Evolutionary conservation across 768 basidiomycete genomes (phyloP), one percentile per base, ranked within the genome.

Genomic region (Kwoniella dendrophila): DNA sequence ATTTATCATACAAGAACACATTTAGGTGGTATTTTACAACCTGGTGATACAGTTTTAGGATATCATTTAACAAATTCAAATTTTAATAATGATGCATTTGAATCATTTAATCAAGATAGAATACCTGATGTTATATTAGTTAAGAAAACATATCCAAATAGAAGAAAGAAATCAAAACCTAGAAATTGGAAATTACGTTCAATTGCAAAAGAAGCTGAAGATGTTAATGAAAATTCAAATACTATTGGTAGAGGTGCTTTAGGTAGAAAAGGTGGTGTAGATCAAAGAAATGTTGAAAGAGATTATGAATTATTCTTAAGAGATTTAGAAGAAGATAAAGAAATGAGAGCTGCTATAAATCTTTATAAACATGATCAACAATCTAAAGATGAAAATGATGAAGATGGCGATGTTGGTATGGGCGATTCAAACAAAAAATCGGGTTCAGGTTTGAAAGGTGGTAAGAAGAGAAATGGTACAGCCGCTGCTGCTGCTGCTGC

Each of bases 1-100:
- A 96, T 95, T 64, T 92, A 86, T 81, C 93, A 97, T 80, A 96
- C 95, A 14, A 89, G 95, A 34, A 98, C 96, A 18, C 96, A 99
- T 73, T 87, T 99, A 43, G 96, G 96, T 54, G 89, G 86, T 16
- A 87, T 90, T 68, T 83, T 98, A 20, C 95, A 98, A 74, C 94
- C 96, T 0, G 96, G 96, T 26, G 96, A 98, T 78, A 87, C 92
- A 0, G 94, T 85, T 30, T 81, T 97, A 55, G 96, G 96, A 0
- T 99, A 91, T 82, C 86, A 89, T 79, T 84, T 98, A 62, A 87
- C 88, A 8, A 87, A 89, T 62, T 82, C 88, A 63, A 99, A 99
- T 82, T 96, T 88, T 84, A 99, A 98, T 83, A 90, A 89, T 60
- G 87, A 89, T 60, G 87, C 87, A 58, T 98, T 88, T 73, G 86